Percentiles rank a stretch among this genome's conserved stretches.
Evolutionary conservation across 495 filamentous ascomycete species (phyloP).

Genomic region (Penicillium cosmopolitanum): DNA sequence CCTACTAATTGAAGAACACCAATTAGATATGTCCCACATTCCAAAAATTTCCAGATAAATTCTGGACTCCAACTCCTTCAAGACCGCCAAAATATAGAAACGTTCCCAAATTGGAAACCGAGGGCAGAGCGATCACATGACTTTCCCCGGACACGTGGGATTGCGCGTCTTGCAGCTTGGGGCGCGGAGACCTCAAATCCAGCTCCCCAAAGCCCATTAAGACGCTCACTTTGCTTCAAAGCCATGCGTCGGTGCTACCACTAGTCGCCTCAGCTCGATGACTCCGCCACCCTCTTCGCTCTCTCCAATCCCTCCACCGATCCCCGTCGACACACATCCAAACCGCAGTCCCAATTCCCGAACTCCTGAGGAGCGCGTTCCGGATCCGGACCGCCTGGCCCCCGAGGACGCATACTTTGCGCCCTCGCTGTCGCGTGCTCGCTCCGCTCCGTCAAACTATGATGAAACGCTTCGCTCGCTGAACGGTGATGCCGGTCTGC

Average conservation of each 20-base stretch:
- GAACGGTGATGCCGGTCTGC: slow-evolving; percentile 40
- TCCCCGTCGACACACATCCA: slow-evolving; percentile 51
- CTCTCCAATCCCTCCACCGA: slow-evolving; percentile 42
- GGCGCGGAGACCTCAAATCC: background rate
- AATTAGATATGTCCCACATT: no score
- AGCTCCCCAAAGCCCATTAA: background rate
- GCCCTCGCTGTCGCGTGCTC: slow-evolving; percentile 58
- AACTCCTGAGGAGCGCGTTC: slow-evolving; percentile 51
- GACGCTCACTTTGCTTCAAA: slow-evolving; percentile 13
- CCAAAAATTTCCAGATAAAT: no score
- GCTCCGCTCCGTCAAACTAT: slow-evolving; percentile 46
- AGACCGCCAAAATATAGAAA: background rate
- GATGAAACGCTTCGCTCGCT: slow-evolving; percentile 40
- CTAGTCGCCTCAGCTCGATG: slow-evolving; percentile 41
- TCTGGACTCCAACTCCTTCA: no score
- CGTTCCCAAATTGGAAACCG: background rate
- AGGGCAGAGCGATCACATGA: slow-evolving; percentile 14
- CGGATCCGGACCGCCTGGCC: slow-evolving; percentile 65
- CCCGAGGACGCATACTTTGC: slow-evolving; percentile 83
- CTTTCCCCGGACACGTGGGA: slow-evolving; percentile 20
- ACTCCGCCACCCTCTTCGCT: slow-evolving; percentile 40
- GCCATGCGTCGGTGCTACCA: slow-evolving; percentile 36
- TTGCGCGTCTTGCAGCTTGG: slow-evolving; percentile 17
- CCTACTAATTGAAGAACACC: no score
- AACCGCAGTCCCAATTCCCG: slow-evolving; percentile 37